Evolutionary conservation across 2,329 filamentous ascomycete species (phyloP).

Genomic region (Fusarium begoniae): DNA sequence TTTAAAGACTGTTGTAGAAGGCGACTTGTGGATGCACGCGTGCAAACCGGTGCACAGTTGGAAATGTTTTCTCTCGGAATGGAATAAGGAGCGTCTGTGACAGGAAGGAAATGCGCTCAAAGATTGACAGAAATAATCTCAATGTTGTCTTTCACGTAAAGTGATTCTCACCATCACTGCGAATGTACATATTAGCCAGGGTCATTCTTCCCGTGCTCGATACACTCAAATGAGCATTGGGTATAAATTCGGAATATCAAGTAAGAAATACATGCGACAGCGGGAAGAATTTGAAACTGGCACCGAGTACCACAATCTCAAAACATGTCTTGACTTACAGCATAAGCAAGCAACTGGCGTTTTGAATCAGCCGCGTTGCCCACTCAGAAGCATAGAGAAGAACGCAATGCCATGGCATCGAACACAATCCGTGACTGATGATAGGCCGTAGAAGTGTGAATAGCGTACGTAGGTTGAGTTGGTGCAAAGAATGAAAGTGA

Average conservation of each 20-base stretch:
- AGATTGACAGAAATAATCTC: slow-evolving; percentile 5
- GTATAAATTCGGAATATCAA: background rate
- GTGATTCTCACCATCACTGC: slow-evolving; percentile 14
- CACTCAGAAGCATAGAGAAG: slow-evolving; percentile 23
- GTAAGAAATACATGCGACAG: background rate
- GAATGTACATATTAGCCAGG: background rate
- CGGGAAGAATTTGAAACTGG: slow-evolving; percentile 20
- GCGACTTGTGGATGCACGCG: background rate
- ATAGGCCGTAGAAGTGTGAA: slow-evolving; percentile 7
- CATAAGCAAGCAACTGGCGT: slow-evolving; percentile 20
- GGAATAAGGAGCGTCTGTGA: background rate
- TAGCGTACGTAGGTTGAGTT: slow-evolving; percentile 4
- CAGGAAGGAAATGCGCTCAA: background rate
- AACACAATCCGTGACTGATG: slow-evolving; percentile 9
- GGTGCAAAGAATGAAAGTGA: slow-evolving; percentile 5
- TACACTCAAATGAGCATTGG: background rate
- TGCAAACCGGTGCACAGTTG: slow-evolving; percentile 32
- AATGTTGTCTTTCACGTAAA: background rate
- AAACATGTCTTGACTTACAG: slow-evolving; percentile 35
- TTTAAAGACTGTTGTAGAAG: background rate
- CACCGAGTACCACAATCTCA: slow-evolving; percentile 11
- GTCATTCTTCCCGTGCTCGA: background rate
- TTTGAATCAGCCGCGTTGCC: slow-evolving; percentile 24
- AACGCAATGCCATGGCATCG: slow-evolving; percentile 36
- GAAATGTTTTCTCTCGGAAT: slow-evolving; percentile 1